Percentiles rank a stretch among this genome's conserved stretches.
Conservation (phyloP, 1,139 yeast species). For the Taphrina communis region DNA sequence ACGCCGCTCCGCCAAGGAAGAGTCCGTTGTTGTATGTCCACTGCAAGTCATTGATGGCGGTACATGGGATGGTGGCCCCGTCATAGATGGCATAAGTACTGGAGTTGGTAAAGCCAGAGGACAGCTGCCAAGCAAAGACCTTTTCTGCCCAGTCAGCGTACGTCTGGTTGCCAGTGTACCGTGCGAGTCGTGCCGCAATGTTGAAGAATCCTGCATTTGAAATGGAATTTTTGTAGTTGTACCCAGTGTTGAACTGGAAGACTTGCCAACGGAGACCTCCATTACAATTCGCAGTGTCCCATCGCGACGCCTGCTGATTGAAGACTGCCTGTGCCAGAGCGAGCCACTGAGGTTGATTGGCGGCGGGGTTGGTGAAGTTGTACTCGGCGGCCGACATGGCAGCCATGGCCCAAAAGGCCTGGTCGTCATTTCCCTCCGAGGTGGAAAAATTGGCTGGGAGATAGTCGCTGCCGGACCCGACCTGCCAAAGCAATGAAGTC, state of each 20-base stretch:
- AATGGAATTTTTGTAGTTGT: conserved; percentile 77
- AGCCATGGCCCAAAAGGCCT: conserved; percentile 87
- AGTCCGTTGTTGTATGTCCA: conserved; percentile 88
- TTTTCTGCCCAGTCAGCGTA: conserved; percentile 69
- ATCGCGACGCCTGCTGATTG: conserved; percentile 73
- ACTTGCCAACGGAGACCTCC: conserved; percentile 92
- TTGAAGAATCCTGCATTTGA: conserved; percentile 80
- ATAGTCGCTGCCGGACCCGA: conserved; percentile 69
- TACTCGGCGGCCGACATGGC: conserved; percentile 83
- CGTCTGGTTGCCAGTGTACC: conserved; percentile 68
- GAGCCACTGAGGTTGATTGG: conserved; percentile 65
- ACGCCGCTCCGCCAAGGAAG: conserved; percentile 73
- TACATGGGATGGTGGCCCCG: conserved; percentile 72
- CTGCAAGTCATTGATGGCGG: conserved; percentile 59
- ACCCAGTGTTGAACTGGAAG: conserved; percentile 75
- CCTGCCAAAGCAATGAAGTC: conserved; percentile 67
- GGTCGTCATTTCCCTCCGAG: conserved; percentile 91
- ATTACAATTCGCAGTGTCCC: conserved; percentile 69
- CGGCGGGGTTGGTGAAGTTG: conserved; percentile 70
- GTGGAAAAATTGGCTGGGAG: conserved; percentile 77
- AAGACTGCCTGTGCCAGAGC: conserved; percentile 75
- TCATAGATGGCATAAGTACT: conserved; percentile 60
- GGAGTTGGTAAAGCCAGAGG: conserved; percentile 57
- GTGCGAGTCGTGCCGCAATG: conserved; percentile 75
- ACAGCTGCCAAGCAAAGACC: conserved; percentile 73